These are phyloP conservation scores for Sungouiozyma ichnusensis DNA, from an alignment of 805 yeast species.

Conservation along the genomic window DNA sequence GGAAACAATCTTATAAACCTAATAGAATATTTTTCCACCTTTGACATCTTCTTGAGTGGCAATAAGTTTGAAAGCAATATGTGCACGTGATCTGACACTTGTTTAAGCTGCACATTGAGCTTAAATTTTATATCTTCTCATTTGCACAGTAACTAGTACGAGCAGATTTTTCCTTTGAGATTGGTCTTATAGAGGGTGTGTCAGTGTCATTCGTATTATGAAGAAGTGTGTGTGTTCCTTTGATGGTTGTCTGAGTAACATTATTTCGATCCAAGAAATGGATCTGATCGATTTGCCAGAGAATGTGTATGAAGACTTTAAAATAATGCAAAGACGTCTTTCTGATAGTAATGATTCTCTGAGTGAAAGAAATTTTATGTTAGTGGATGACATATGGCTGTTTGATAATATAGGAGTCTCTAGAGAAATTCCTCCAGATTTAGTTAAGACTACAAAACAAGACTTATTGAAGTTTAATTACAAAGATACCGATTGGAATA, in stretches of 20 bases:
- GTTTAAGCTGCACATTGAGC: too few species aligned
- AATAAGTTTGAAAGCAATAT: too few species aligned
- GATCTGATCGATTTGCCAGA: constrained; percentile 7
- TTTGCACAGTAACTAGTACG: too few species aligned
- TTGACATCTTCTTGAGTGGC: too few species aligned
- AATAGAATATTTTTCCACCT: too few species aligned
- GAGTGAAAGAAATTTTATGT: constrained; percentile 27
- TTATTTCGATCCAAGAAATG: constrained; percentile 10
- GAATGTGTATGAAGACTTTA: constrained; percentile 9
- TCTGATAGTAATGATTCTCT: not conserved
- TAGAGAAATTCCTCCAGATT: constrained; percentile 22
- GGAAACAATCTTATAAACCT: too few species aligned
- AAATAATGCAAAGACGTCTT: constrained; percentile 13
- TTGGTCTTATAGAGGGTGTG: too few species aligned
- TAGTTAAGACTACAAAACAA: constrained; percentile 11
- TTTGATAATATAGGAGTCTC: constrained; percentile 76
- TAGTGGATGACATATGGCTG: constrained; percentile 58
- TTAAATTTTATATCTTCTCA: too few species aligned
- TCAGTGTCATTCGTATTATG: not conserved
- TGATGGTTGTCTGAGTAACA: constrained; percentile 14
- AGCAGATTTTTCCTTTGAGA: too few species aligned
- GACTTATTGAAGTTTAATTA: constrained; percentile 9
- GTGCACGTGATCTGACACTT: too few species aligned
- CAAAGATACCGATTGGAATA: constrained; percentile 13
- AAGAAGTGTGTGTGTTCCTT: constrained; percentile 14